These are phyloP conservation scores for Claviceps sp. DNA, from an alignment of 2,329 filamentous ascomycete species.

Conservation along the genomic window DNA sequence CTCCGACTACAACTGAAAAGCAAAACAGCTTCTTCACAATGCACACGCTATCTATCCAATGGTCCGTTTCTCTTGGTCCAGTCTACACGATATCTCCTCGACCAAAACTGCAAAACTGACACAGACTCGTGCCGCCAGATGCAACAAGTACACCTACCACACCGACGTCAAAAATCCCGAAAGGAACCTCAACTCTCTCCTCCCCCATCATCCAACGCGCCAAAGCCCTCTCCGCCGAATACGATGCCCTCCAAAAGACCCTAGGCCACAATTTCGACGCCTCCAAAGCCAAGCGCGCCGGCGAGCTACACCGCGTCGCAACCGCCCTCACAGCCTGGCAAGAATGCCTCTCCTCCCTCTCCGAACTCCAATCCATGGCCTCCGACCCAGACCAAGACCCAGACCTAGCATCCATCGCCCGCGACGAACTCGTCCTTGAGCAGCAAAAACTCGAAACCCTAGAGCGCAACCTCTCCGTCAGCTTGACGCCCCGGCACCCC, in stretches of 20 bases:
- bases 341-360: conserved; percentile 34
- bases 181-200: conserved; percentile 25
- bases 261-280: conserved; percentile 43
- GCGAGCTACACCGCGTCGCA: conserved; percentile 46
- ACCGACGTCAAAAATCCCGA: background rate
- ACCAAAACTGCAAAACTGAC: background rate
- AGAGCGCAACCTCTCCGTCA: conserved; percentile 54
- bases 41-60: conserved; percentile 20
- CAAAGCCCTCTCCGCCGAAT: conserved; percentile 41
- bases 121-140: background rate
- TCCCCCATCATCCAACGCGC: conserved; percentile 47
- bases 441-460: conserved; percentile 47
- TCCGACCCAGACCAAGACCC: conserved; percentile 33
- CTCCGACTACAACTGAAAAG: conserved; percentile 13
- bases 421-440: conserved; percentile 67
- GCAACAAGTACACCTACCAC: background rate
- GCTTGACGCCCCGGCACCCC: conserved; percentile 75
- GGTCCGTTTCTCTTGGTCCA: conserved; percentile 9
- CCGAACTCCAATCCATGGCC: conserved; percentile 39
- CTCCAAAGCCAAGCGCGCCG: conserved; percentile 43
- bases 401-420: conserved; percentile 65
- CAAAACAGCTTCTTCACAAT: conserved; percentile 12
- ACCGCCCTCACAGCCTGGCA: conserved; percentile 47
- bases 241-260: conserved; percentile 36
- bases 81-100: background rate